These are phyloP conservation scores for Blastocystis sp. DNA, from an alignment of 352 stramenopile species.

Conservation along the genomic window DNA sequence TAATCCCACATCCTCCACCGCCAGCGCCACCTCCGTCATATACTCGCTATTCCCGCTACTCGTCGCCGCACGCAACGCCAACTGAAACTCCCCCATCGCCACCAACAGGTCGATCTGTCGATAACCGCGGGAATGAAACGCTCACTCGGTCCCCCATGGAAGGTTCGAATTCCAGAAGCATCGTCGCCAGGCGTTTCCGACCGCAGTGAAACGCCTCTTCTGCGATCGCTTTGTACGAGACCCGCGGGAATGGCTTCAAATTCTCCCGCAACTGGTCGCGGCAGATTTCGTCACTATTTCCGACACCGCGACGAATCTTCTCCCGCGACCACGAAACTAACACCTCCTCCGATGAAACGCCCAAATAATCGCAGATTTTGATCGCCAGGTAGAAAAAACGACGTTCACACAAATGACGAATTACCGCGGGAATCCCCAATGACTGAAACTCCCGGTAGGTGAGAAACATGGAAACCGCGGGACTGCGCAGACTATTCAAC, in stretches of 20 bases:
- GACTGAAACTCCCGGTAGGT: constrained; percentile 34
- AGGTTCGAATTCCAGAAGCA: constrained; percentile 37
- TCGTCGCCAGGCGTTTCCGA: background rate
- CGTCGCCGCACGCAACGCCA: constrained; percentile 7
- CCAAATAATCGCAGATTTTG: constrained; percentile 57
- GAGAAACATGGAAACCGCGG: constrained; percentile 47
- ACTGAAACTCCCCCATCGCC: constrained; percentile 17
- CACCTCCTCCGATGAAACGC: background rate
- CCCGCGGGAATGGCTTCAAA: background rate
- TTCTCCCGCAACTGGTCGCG: constrained; percentile 47
- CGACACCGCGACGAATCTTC: background rate
- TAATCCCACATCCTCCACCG: constrained; percentile 4
- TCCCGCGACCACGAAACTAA: background rate
- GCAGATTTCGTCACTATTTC: background rate
- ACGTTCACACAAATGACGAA: constrained; percentile 4
- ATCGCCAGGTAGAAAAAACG: constrained; percentile 53
- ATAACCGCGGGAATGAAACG: background rate
- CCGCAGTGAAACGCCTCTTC: background rate
- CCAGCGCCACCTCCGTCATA: constrained; percentile 18
- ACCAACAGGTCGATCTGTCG: constrained; percentile 15
- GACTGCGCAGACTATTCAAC: constrained; percentile 57
- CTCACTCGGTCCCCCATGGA: background rate
- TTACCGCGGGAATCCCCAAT: constrained; percentile 7
- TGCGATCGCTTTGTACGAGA: constrained; percentile 21
- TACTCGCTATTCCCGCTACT: constrained; percentile 34